Conservation (phyloP, 148 eudicot species). For the Chenopodium suecicum region DNA sequence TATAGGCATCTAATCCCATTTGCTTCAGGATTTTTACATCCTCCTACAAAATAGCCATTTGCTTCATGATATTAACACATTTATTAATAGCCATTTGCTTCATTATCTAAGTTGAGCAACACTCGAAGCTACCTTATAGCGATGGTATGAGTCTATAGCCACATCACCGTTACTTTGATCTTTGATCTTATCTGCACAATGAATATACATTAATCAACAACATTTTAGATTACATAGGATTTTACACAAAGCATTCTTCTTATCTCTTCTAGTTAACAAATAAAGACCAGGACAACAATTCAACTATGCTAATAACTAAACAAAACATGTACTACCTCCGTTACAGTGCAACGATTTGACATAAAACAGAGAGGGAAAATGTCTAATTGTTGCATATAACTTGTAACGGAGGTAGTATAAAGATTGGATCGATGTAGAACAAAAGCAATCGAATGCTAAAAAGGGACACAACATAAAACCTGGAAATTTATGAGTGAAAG, state of each 20-base stretch:
- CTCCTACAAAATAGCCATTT: conserved; percentile 24
- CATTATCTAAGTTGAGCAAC: too few relatives aligned
- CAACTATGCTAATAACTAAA: neutral
- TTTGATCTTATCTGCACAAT: conserved; percentile 15
- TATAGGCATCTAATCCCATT: conserved; percentile 42
- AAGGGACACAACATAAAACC: conserved; percentile 11
- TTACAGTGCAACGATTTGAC: too few relatives aligned
- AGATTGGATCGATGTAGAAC: too few relatives aligned
- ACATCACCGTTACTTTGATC: conserved; percentile 37
- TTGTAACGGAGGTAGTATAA: too few relatives aligned
- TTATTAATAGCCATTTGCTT: too few relatives aligned
- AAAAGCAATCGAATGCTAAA: too few relatives aligned
- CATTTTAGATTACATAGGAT: neutral
- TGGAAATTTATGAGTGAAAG: conserved; percentile 29
- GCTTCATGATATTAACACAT: too few relatives aligned
- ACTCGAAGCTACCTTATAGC: conserved; percentile 27
- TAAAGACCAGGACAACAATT: neutral
- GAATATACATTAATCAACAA: too few relatives aligned
- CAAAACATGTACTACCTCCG: too few relatives aligned
- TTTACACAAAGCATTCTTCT: neutral
- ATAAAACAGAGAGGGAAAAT: too few relatives aligned
- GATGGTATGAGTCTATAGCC: conserved; percentile 38
- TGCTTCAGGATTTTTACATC: conserved; percentile 36
- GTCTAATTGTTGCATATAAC: too few relatives aligned
- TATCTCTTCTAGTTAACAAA: too few relatives aligned